A percentile compares a stretch with the other conserved stretches of the same genome.
These are phyloP conservation scores for Saccharomycopsis hybrid DNA, from an alignment of 1,139 yeast genomes.

Conservation along the genomic window DNA sequence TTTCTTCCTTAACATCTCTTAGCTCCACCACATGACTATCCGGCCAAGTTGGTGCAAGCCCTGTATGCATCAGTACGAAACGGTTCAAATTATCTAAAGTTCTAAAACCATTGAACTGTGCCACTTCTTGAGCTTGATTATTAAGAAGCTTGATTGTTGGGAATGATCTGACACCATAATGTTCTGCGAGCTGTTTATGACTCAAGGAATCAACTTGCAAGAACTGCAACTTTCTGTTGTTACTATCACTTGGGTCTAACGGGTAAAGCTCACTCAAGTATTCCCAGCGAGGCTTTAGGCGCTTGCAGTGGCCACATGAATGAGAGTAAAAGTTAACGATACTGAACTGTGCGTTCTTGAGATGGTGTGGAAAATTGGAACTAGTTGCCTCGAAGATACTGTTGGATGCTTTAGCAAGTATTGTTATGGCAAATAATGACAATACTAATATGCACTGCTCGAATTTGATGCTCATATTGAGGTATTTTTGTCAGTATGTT, in stretches of 20 bases:
- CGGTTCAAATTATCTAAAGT: conserved; percentile 7
- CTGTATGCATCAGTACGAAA: conserved; percentile 1
- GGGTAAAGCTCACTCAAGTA: conserved; percentile 1
- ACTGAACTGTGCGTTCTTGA: neutral
- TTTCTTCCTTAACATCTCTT: neutral
- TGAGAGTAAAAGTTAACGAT: conserved; percentile 2
- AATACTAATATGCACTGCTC: no score
- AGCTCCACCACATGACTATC: neutral
- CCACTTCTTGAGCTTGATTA: neutral
- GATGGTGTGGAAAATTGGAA: neutral
- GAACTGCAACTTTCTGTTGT: conserved; percentile 1
- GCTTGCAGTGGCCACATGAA: conserved; percentile 1
- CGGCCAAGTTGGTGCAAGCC: neutral
- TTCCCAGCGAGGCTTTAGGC: neutral
- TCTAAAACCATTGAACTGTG: neutral
- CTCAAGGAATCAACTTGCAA: conserved; percentile 5
- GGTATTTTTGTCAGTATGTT: no score
- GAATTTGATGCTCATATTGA: no score
- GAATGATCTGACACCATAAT: conserved; percentile 2
- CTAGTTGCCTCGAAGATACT: neutral
- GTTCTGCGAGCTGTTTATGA: neutral
- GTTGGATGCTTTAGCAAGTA: no score
- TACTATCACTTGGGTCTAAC: no score
- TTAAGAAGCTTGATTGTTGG: conserved; percentile 6
- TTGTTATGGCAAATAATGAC: no score